A percentile compares a stretch with the other conserved stretches of the same genome.
These are phyloP conservation scores for Pelargonium australe DNA, from an alignment of 441 rosid species.

Conservation along the genomic window DNA sequence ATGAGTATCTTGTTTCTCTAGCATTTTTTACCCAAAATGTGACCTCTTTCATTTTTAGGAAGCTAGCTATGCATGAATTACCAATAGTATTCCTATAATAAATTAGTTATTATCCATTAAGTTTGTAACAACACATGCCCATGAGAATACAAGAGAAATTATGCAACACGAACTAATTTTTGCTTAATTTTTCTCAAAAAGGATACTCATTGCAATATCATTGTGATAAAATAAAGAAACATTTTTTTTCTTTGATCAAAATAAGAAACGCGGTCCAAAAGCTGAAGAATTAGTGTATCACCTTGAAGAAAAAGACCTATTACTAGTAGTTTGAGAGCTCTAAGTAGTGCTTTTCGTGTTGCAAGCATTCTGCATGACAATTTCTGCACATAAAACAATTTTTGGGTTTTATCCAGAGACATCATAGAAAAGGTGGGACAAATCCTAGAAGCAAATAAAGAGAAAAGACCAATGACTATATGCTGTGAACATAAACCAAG, in stretches of 20 bases:
- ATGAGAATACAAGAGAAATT: too few relatives aligned
- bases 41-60: too few relatives aligned
- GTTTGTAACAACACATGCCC: too few relatives aligned
- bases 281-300: conserved; percentile 4
- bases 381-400: conserved; percentile 36
- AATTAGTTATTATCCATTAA: too few relatives aligned
- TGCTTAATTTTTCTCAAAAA: too few relatives aligned
- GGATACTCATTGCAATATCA: not conserved
- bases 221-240: not conserved
- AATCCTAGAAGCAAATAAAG: too few relatives aligned
- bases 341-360: conserved; percentile 51
- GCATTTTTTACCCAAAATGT: too few relatives aligned
- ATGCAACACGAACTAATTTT: too few relatives aligned
- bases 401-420: not conserved
- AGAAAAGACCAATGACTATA: too few relatives aligned
- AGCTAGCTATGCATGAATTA: too few relatives aligned
- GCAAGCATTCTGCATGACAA: conserved; percentile 45
- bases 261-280: not conserved
- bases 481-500: not conserved
- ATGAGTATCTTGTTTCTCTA: not conserved
- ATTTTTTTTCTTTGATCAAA: not conserved
- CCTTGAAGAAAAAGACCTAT: conserved; percentile 86
- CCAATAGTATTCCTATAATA: too few relatives aligned
- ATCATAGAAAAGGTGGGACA: too few relatives aligned
- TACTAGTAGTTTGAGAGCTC: conserved; percentile 49